Percentiles rank a stretch among this genome's conserved stretches.
Evolutionary conservation across 306 rosid genomes (phyloP).

Genomic region (Quercus engelmannii): DNA sequence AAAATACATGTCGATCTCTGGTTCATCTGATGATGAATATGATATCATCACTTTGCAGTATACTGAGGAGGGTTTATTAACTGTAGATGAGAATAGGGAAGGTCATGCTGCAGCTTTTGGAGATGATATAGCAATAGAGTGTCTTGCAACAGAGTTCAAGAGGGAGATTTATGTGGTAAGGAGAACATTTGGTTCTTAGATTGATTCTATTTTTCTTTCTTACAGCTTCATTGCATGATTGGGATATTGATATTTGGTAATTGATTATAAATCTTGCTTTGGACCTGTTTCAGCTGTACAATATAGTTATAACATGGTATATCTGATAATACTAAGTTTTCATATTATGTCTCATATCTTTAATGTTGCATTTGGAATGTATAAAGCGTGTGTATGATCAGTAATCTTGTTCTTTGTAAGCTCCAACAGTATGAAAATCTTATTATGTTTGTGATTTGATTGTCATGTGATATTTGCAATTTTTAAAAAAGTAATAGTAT

Average conservation of each 20-base stretch:
- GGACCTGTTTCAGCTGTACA: background rate
- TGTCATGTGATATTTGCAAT: background rate
- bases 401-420: background rate
- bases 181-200: slow-evolving; percentile 8
- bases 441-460: background rate
- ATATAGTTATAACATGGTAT: no score
- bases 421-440: background rate
- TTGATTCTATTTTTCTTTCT: background rate
- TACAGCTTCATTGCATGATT: background rate
- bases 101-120: slow-evolving; percentile 99
- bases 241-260: background rate
- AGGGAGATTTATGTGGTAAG: slow-evolving; percentile 95
- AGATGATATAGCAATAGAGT: slow-evolving; percentile 95
- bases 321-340: background rate
- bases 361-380: background rate
- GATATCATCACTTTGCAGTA: slow-evolving; percentile 95
- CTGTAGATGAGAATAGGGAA: slow-evolving; percentile 78
- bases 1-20: slow-evolving; percentile 92
- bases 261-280: background rate
- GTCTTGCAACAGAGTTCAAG: slow-evolving; percentile 95
- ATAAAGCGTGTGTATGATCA: background rate
- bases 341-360: background rate
- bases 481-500: background rate
- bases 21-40: slow-evolving; percentile 72
- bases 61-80: slow-evolving; percentile 86